Base-by-base conservation (phyloP, 495 filamentous ascomycete genomes). In the Xylaria sp. region DNA sequence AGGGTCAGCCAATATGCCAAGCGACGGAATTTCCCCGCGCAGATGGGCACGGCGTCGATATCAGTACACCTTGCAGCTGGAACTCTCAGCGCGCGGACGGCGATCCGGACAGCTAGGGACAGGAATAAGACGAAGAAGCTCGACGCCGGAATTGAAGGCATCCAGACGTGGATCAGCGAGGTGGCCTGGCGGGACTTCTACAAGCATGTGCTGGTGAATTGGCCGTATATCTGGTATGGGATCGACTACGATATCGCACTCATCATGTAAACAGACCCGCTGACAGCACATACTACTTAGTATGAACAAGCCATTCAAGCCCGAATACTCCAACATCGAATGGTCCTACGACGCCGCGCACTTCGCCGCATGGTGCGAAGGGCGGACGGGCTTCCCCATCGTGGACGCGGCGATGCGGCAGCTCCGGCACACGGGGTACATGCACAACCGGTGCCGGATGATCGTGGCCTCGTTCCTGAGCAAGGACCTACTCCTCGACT, bases 171-270 rank as follows among this genome's bases (percentile, higher is more conserved):
- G 94, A 95, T 97, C 70, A 90, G 90, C 64, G 94, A 97, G 77
- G 85, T 98, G 0, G 94, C 93, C 1, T 97, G 94, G 95, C 85
- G 94, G 11, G 94, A 97, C 75, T 98, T 97, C 76, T 97, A 97
- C 80, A 92, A 92, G 71, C 93, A 97, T 78, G 92, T 97, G 5
- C 82, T 97, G 17, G 91, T 88, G 3, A 84, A 95, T 68, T 97
- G 93, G 93, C 95, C 95, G 5, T 96, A 93, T 72, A 88, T 97
- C 43, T 95, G 93, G 92, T 93, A 79, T 67, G 85, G 33, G 24
- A 40, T 5, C 11, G 17, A 11, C 53, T 48, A 21, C 44, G n/a
- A 8, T 17, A 0, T n/a, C 2, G 29, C 35, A 14, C 8, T 9
- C 35, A 40, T 37, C 11, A 26, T 24, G 26, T 26, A 7, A 26